phyloP scores from a whole-genome alignment of 2,329 filamentous ascomycete genomes.

The Didymella sp. region DNA sequence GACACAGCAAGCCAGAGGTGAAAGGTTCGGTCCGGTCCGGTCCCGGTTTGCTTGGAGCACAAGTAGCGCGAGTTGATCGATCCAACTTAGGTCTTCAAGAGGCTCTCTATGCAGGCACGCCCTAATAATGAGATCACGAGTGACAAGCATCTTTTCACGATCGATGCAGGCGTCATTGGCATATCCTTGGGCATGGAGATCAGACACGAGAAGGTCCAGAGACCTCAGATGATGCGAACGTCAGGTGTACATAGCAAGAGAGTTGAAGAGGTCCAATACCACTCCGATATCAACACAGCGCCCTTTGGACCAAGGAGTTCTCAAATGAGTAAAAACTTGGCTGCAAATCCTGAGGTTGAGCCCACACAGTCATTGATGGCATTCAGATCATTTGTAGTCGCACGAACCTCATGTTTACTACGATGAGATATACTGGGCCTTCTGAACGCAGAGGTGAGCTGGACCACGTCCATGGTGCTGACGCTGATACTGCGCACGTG shows the following conservation, averaged over 20 bases:
- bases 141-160: neutral
- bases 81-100: neutral
- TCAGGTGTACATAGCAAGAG: conserved; percentile 5
- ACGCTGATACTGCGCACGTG: conserved; percentile 6
- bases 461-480: neutral
- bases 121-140: neutral
- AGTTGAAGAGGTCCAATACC: neutral
- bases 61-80: neutral
- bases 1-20: neutral
- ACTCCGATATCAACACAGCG: neutral
- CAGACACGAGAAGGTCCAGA: neutral
- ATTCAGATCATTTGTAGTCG: neutral
- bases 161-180: neutral
- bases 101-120: too few species aligned
- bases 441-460: neutral
- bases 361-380: neutral
- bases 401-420: neutral
- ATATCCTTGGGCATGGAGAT: neutral
- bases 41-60: neutral
- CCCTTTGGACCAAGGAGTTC: neutral
- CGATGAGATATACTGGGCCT: neutral
- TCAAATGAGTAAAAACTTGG: neutral
- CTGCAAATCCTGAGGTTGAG: neutral
- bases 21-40: neutral
- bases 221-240: neutral